These are phyloP conservation scores for Triticum urartu DNA, from an alignment of 176 grass and related monocot species.

Conservation along the genomic window DNA sequence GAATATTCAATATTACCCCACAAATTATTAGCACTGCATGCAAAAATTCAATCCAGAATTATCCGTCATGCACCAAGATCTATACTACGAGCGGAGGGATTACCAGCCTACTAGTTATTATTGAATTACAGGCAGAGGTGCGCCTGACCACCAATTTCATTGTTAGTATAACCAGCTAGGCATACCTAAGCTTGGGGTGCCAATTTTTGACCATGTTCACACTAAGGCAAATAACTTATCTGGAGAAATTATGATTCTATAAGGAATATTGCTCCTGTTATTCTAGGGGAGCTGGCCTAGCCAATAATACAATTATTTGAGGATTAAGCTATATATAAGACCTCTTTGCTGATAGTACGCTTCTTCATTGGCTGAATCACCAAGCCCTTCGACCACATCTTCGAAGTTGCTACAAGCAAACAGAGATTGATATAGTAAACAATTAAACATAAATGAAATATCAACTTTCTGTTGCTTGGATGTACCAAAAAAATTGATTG, in stretches of 20 bases:
- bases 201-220: constrained; percentile 5
- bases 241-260: neutral
- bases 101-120: constrained; percentile 2
- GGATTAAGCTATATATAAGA: constrained; percentile 20
- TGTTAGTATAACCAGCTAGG: constrained; percentile 18
- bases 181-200: constrained; percentile 7
- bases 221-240: neutral
- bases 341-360: constrained; percentile 71
- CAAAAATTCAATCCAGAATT: neutral
- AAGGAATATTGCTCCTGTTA: neutral
- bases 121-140: neutral
- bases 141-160: neutral
- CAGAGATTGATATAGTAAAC: constrained; percentile 29
- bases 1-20: neutral
- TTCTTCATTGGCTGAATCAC: constrained; percentile 60
- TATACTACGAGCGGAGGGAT: neutral
- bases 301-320: neutral
- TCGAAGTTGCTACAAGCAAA: constrained; percentile 70
- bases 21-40: neutral
- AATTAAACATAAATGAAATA: neutral
- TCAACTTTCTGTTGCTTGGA: constrained; percentile 19
- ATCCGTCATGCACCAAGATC: neutral
- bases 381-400: constrained; percentile 64
- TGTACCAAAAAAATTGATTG: constrained; percentile 80
- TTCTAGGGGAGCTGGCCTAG: neutral